phyloP scores from a whole-genome alignment of 1,139 yeast species.

The Protomyces inundatus region DNA sequence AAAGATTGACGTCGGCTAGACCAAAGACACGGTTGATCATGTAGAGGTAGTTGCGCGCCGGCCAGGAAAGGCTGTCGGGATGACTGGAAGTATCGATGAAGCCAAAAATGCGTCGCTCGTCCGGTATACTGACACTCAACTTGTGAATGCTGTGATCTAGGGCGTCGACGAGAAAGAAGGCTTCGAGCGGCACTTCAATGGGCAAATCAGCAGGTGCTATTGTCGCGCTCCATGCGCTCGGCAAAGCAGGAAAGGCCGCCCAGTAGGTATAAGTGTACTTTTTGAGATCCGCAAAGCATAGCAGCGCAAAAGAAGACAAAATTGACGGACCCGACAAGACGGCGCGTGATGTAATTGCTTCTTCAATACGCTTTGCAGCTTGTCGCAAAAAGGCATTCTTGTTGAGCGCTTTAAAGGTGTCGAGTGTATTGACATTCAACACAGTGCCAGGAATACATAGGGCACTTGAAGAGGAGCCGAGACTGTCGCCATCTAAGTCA shows the following conservation, averaged over 20 bases:
- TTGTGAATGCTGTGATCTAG: neutral
- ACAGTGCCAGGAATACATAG: conserved; percentile 43
- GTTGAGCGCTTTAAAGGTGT: conserved; percentile 66
- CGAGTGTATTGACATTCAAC: conserved; percentile 72
- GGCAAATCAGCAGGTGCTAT: neutral
- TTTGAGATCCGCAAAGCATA: conserved; percentile 81
- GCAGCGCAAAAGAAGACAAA: conserved; percentile 51
- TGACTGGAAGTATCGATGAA: conserved; percentile 57
- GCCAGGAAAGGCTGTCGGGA: conserved; percentile 49
- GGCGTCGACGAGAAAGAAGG: conserved; percentile 7
- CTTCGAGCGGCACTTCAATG: conserved; percentile 1
- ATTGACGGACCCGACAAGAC: conserved; percentile 42
- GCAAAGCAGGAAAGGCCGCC: conserved; percentile 72
- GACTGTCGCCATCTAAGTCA: conserved; percentile 31
- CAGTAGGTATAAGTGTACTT: conserved; percentile 83
- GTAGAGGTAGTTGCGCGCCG: conserved; percentile 60
- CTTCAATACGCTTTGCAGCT: conserved; percentile 21
- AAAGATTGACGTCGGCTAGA: conserved; percentile 42
- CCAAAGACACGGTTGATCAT: conserved; percentile 45
- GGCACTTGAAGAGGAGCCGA: conserved; percentile 30
- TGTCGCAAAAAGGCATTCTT: conserved; percentile 47
- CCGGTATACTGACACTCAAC: neutral
- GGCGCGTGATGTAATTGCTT: conserved; percentile 38
- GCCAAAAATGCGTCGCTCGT: conserved; percentile 40
- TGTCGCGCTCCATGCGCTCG: conserved; percentile 28